A percentile compares a stretch with the other conserved stretches of the same genome.
phyloP scores from a whole-genome alignment of 2,329 filamentous ascomycete species.

The Hypoxylon sp. region DNA sequence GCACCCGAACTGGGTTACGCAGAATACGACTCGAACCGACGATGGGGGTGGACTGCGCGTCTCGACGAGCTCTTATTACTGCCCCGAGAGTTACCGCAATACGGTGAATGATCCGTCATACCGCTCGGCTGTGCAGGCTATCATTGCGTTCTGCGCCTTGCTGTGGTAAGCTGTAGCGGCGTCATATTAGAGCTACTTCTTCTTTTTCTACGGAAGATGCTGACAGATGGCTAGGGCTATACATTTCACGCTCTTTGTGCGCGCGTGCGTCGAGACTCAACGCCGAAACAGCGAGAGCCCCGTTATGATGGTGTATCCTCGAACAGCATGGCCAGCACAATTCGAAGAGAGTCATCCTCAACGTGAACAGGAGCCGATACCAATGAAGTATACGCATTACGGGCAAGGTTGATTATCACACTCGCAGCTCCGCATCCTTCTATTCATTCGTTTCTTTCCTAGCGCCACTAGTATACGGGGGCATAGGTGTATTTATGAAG shows the following conservation, averaged over 20 bases:
- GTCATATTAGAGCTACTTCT: background rate
- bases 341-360: conserved; percentile 20
- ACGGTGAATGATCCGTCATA: conserved; percentile 29
- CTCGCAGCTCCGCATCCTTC: background rate
- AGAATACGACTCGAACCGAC: background rate
- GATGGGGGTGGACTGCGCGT: background rate
- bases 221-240: conserved; percentile 28
- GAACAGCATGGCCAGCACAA: conserved; percentile 19
- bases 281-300: conserved; percentile 26
- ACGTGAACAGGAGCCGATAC: conserved; percentile 6
- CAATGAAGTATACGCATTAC: conserved; percentile 27
- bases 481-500: background rate
- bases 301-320: conserved; percentile 22
- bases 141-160: conserved; percentile 33
- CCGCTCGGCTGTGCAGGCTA: conserved; percentile 24
- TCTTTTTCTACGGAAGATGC: background rate
- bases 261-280: conserved; percentile 40
- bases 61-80: conserved; percentile 15
- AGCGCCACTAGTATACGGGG: background rate
- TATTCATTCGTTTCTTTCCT: background rate
- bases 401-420: background rate
- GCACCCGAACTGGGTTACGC: conserved; percentile 24
- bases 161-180: conserved; percentile 25
- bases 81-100: conserved; percentile 27
- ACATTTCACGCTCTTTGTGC: conserved; percentile 39